Evolutionary conservation across 2,329 filamentous ascomycete genomes (phyloP).

Genomic region (Microcyclospora pomicola): DNA sequence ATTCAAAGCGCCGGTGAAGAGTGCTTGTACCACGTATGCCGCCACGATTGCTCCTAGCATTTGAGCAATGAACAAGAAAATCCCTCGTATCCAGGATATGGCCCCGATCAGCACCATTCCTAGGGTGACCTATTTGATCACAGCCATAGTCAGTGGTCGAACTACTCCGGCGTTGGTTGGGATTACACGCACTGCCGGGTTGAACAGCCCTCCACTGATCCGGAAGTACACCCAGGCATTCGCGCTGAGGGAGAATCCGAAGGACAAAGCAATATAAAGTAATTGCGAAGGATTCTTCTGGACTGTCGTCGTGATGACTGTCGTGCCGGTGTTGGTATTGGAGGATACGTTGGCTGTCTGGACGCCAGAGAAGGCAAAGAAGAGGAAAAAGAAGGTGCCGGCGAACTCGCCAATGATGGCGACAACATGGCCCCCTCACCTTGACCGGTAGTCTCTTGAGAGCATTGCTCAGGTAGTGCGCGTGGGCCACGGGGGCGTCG

Average conservation of each 20-base stretch:
- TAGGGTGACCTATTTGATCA: constrained; percentile 32
- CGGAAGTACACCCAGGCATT: constrained; percentile 24
- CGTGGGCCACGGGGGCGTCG: too few relatives aligned
- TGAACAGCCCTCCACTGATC: constrained; percentile 19
- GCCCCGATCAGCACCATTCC: constrained; percentile 46
- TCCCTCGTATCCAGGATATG: constrained; percentile 38
- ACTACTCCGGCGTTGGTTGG: too few relatives aligned
- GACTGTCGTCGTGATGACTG: constrained; percentile 3
- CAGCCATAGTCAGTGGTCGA: not conserved
- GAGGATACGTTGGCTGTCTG: constrained; percentile 36
- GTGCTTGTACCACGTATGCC: constrained; percentile 41
- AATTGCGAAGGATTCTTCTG: constrained; percentile 16
- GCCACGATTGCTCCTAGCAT: constrained; percentile 46
- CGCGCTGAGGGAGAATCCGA: constrained; percentile 24
- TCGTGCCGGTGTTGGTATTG: constrained; percentile 2
- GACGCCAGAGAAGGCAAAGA: constrained; percentile 34
- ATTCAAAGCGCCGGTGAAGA: constrained; percentile 44
- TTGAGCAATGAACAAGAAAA: constrained; percentile 43
- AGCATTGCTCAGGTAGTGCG: too few relatives aligned
- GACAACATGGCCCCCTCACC: not conserved
- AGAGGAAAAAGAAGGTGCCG: constrained; percentile 38
- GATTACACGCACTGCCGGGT: constrained; percentile 12
- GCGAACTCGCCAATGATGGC: constrained; percentile 32
- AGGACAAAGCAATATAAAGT: constrained; percentile 22
- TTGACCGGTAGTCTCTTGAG: too few relatives aligned